Conservation (phyloP, 2,329 filamentous ascomycete species). For the Colletotrichum sublineola region DNA sequence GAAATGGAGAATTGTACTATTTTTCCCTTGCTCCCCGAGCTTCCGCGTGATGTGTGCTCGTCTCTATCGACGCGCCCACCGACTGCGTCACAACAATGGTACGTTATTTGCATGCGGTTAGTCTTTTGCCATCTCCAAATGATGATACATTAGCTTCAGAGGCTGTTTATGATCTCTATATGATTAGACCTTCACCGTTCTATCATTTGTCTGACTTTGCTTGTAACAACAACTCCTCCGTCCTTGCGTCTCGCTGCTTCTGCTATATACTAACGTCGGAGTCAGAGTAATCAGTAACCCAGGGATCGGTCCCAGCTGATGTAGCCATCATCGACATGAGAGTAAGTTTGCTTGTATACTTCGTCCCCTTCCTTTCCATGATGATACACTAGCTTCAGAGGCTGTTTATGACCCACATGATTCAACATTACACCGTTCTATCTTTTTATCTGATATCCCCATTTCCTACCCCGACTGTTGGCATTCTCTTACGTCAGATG, state of each 20-base stretch:
- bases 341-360: neutral
- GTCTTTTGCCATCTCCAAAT: slow-evolving; percentile 45
- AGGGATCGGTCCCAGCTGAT: neutral
- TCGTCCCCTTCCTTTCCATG: slow-evolving; percentile 47
- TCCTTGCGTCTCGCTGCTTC: neutral
- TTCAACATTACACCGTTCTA: slow-evolving; percentile 54
- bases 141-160: slow-evolving; percentile 59
- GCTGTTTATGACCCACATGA: slow-evolving; percentile 62
- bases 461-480: too few relatives aligned
- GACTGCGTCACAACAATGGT: slow-evolving; percentile 35
- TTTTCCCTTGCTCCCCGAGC: slow-evolving; percentile 39
- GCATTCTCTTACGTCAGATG: slow-evolving; percentile 18
- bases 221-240: too few relatives aligned
- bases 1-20: slow-evolving; percentile 53
- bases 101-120: slow-evolving; percentile 30
- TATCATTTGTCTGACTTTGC: slow-evolving; percentile 45
- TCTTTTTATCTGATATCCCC: slow-evolving; percentile 43
- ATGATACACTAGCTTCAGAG: slow-evolving; percentile 58
- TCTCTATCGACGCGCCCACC: slow-evolving; percentile 35
- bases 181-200: slow-evolving; percentile 55
- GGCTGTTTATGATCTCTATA: slow-evolving; percentile 62
- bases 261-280: neutral
- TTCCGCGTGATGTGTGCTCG: slow-evolving; percentile 41
- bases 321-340: neutral
- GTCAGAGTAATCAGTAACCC: neutral